Conservation (phyloP, 371 early-diverging fungal species). For the Mucor lusitanicus region DNA sequence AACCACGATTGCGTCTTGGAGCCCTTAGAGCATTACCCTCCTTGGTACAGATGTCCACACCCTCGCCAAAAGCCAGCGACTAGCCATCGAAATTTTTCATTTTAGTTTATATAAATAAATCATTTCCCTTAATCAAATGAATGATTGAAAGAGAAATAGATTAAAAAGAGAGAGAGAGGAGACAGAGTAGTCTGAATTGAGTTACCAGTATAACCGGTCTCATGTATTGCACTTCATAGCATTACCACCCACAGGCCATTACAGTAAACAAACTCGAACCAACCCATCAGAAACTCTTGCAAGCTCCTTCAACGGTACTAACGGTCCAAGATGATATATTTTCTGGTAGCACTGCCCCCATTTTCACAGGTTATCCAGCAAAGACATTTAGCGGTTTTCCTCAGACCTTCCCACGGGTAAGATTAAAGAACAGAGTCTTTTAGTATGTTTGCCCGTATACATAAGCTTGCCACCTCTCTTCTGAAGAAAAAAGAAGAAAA, state of each 20-base stretch:
- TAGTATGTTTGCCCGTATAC: constrained; percentile 57
- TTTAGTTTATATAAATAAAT: neutral
- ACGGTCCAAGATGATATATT: constrained; percentile 17
- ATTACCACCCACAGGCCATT: constrained; percentile 46
- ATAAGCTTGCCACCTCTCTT: constrained; percentile 48
- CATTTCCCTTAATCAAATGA: neutral
- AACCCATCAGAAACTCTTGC: constrained; percentile 21
- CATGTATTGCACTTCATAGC: constrained; percentile 58
- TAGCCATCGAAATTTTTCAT: neutral
- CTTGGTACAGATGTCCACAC: neutral
- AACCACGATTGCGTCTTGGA: no score
- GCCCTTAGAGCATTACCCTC: no score
- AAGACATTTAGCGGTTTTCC: constrained; percentile 51
- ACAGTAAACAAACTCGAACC: constrained; percentile 27
- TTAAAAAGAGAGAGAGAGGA: constrained; percentile 26
- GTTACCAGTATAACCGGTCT: constrained; percentile 41
- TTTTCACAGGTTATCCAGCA: constrained; percentile 47
- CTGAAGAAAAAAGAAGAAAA: constrained; percentile 14
- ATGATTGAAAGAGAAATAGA: neutral
- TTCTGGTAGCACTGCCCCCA: constrained; percentile 50
- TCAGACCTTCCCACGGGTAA: constrained; percentile 59
- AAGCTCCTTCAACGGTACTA: constrained; percentile 22
- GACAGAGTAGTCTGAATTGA: constrained; percentile 57
- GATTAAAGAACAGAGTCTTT: constrained; percentile 38
- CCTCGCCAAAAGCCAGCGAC: neutral